Base-by-base conservation (phyloP, 225 moss, liverwort and hornwort genomes). In the Lunularia cruciata region DNA sequence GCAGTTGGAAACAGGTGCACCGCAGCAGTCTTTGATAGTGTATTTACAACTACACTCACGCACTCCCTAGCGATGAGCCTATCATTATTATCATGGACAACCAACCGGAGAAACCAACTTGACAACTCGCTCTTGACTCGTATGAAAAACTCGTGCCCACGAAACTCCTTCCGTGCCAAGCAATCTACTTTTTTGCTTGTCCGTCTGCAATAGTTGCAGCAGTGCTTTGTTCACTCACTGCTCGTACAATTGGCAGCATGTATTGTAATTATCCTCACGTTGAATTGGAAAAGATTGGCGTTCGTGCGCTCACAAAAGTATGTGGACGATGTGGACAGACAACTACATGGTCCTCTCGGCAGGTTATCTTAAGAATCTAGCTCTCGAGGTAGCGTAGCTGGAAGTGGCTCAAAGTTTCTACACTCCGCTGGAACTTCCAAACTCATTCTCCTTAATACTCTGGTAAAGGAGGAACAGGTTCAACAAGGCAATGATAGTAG, bases 381-480 rank as follows among this genome's bases (percentile, higher is more conserved):
- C 43, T 43, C 43, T 43, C 11, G 3, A 43, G 16, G 43, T 43
- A 16, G 43, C 43, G 16, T 43, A 16, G 43, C 43, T 1, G 43
- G 16, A 43, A 10, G 1, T 11, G 16, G 5, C 11, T 0, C 11
- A 43, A 2, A 37, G 34, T 43, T 16, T 10, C 62, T 34, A 79
- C 19, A 49, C 74, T 47, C 28, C 47, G 12, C 19, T n/a, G 0
- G 68, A 8, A 49, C 11, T 42, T 35, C 72, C 75, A 33, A 82
- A 78, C 23, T 75, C 16, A 34, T 75, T 77, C 13, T 63, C 3
- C 33, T 55, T 75, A 15, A 82, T 82, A 42, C 71, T 71, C 16
- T 71, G 32, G 74, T 23, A 67, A 38, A 82, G 48, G 5, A 82
- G 71, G 58, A 78, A 82, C 8, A 74, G 5, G 49, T 82, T 82